These are phyloP conservation scores for Penicillium fimorum DNA, from an alignment of 495 filamentous ascomycete species.

Conservation along the genomic window DNA sequence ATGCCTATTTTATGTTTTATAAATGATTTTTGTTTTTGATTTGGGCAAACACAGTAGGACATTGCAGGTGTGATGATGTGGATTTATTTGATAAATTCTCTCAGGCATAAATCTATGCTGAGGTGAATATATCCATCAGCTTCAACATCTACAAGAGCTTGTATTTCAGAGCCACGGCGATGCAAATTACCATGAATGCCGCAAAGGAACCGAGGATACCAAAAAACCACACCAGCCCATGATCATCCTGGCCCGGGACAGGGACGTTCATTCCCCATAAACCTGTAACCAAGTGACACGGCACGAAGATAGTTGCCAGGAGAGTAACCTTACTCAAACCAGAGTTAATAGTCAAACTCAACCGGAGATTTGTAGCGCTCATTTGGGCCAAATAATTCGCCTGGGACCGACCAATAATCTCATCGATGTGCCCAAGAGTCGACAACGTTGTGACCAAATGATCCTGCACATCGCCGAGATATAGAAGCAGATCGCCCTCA, in stretches of 20 bases:
- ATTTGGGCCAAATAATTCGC: constrained; percentile 91
- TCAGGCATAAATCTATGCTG: not conserved
- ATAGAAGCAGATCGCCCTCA: constrained; percentile 83
- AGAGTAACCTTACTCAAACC: constrained; percentile 88
- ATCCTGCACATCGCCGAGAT: constrained; percentile 92
- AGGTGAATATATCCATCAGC: not conserved
- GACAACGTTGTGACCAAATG: constrained; percentile 96
- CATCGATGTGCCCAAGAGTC: constrained; percentile 86
- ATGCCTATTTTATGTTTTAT: no score
- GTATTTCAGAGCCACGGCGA: constrained; percentile 36
- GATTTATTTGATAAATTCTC: not conserved
- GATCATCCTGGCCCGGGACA: constrained; percentile 63
- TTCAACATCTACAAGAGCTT: constrained; percentile 25
- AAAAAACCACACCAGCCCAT: constrained; percentile 68
- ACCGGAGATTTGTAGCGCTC: constrained; percentile 74
- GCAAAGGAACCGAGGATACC: constrained; percentile 66
- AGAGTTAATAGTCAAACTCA: constrained; percentile 70
- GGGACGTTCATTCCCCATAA: constrained; percentile 95
- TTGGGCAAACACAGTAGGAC: not conserved
- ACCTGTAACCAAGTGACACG: constrained; percentile 85
- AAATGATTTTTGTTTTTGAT: not conserved
- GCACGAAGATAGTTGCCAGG: constrained; percentile 88
- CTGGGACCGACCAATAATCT: constrained; percentile 85
- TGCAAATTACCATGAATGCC: constrained; percentile 51
- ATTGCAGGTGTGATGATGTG: not conserved